These are phyloP conservation scores for Epichloe gansuensis DNA, from an alignment of 2,329 filamentous ascomycete species.

Conservation along the genomic window DNA sequence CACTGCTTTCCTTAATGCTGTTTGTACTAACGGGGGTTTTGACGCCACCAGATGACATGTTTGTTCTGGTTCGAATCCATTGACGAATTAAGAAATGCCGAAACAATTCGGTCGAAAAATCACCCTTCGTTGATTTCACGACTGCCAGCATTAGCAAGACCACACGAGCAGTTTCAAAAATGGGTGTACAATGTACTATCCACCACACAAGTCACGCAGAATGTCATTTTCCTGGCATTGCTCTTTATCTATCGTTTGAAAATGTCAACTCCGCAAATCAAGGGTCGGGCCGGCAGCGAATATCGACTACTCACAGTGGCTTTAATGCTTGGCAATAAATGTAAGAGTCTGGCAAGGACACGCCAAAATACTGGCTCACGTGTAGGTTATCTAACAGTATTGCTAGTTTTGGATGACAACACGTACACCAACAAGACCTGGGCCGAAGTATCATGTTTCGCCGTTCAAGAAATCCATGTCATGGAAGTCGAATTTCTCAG, in stretches of 20 bases:
- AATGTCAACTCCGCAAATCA: conserved; percentile 76
- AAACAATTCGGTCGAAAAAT: conserved; percentile 40
- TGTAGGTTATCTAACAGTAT: not conserved
- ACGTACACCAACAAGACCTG: conserved; percentile 99
- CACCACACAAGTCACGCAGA: conserved; percentile 92
- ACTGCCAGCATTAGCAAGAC: conserved; percentile 60
- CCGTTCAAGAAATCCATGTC: conserved; percentile 88
- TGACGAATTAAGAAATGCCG: conserved; percentile 63
- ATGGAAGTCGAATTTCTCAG: conserved; percentile 99
- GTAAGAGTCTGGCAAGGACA: conserved; percentile 35
- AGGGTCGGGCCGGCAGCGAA: conserved; percentile 86
- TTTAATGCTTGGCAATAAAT: conserved; percentile 97
- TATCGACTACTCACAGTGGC: conserved; percentile 88
- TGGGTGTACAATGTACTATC: conserved; percentile 87
- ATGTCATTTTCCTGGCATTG: conserved; percentile 81
- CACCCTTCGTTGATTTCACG: conserved; percentile 30
- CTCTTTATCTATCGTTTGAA: conserved; percentile 91
- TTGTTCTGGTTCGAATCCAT: conserved; percentile 96
- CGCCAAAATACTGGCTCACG: not conserved
- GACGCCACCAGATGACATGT: conserved; percentile 62
- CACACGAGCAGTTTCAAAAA: conserved; percentile 72
- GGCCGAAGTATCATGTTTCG: conserved; percentile 93
- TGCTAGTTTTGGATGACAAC: conserved; percentile 84
- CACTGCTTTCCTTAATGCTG: not conserved
- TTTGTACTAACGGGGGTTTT: not conserved